Conservation (phyloP, 768 basidiomycete species). For the Termitomyces eurrhizus region DNA sequence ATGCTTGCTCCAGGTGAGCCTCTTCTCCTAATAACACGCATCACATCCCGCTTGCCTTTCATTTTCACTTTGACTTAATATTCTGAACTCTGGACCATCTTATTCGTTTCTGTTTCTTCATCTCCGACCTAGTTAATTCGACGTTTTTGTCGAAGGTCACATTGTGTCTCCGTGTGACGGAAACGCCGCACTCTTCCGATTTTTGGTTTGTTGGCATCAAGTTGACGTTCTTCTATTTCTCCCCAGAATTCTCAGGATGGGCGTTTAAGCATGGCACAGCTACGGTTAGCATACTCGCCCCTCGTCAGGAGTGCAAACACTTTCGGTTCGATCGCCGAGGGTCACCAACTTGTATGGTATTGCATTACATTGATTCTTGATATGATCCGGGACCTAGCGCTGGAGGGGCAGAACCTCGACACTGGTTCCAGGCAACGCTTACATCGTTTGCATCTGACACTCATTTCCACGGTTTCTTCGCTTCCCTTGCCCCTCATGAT, state of each 20-base stretch:
- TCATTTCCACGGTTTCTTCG: conserved; percentile 63
- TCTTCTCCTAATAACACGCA: not conserved
- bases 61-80: not conserved
- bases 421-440: conserved; percentile 23
- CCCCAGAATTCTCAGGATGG: conserved; percentile 61
- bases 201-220: conserved; percentile 9
- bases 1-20: conserved; percentile 64
- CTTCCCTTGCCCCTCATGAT: conserved; percentile 56
- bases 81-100: not conserved
- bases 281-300: conserved; percentile 72
- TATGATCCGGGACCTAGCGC: conserved; percentile 34
- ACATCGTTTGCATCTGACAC: conserved; percentile 59
- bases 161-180: not conserved
- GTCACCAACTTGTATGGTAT: conserved; percentile 58
- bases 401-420: conserved; percentile 14
- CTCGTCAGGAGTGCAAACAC: conserved; percentile 60
- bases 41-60: not conserved
- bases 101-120: not conserved
- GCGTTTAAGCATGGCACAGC: conserved; percentile 57
- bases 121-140: not conserved
- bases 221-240: conserved; percentile 8
- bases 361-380: conserved; percentile 57
- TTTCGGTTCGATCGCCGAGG: conserved; percentile 22
- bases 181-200: not conserved
- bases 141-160: not conserved